Percentiles rank a stretch among this genome's conserved stretches.
Conservation (phyloP, 1,139 yeast genomes). For the Yamadazyma conglobata region DNA sequence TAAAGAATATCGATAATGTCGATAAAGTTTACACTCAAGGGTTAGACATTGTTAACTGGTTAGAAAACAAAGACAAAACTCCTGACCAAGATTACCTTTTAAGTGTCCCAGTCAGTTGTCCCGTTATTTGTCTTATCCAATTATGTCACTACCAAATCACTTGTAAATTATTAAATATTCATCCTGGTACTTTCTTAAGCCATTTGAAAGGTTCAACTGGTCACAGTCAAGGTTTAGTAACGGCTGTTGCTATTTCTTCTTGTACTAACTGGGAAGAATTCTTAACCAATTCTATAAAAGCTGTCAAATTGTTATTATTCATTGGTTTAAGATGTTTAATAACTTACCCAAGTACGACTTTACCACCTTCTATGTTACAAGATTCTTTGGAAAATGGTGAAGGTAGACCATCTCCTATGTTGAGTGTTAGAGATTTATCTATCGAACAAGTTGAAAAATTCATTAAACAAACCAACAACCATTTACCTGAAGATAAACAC, state of each 20-base stretch:
- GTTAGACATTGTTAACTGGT: conserved; percentile 83
- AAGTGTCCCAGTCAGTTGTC: conserved; percentile 92
- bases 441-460: conserved; percentile 72
- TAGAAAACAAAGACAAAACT: conserved; percentile 75
- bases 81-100: conserved; percentile 88
- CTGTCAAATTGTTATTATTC: conserved; percentile 81
- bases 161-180: conserved; percentile 76
- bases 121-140: conserved; percentile 92
- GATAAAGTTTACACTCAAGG: conserved; percentile 94
- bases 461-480: conserved; percentile 85
- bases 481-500: conserved; percentile 88
- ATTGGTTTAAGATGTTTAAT: conserved; percentile 90
- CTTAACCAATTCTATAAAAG: conserved; percentile 66
- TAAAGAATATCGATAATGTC: conserved; percentile 70
- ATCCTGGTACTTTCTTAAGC: conserved; percentile 84
- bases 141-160: conserved; percentile 89
- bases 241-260: conserved; percentile 88
- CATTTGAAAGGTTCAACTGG: conserved; percentile 86
- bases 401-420: conserved; percentile 97
- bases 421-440: conserved; percentile 85
- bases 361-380: conserved; percentile 90
- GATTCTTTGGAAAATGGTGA: conserved; percentile 93
- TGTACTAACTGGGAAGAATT: conserved; percentile 85
- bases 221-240: conserved; percentile 95
- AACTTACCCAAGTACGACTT: conserved; percentile 87